These are phyloP conservation scores for Tuber magnatum DNA, from an alignment of 495 filamentous ascomycete species.

Conservation along the genomic window DNA sequence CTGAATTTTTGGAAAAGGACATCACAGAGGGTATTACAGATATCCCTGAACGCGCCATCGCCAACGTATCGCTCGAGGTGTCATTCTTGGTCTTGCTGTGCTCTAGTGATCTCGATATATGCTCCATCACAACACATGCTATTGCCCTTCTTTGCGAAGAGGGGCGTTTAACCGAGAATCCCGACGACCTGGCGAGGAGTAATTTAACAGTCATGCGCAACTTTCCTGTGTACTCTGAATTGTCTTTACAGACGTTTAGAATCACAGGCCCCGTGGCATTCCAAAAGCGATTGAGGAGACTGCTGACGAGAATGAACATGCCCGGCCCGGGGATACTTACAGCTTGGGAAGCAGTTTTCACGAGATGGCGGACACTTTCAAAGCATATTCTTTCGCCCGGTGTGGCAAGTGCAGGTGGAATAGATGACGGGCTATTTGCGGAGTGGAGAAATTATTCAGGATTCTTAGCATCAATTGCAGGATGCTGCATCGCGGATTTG, in stretches of 20 bases:
- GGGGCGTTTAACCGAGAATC: conserved; percentile 50
- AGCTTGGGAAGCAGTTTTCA: conserved; percentile 59
- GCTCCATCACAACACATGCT: conserved; percentile 55
- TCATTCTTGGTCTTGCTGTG: conserved; percentile 56
- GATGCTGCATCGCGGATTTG: conserved; percentile 56
- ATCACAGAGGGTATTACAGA: conserved; percentile 36
- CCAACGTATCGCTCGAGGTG: conserved; percentile 48
- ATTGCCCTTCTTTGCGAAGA: conserved; percentile 59
- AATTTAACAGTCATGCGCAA: conserved; percentile 53
- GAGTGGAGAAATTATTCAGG: conserved; percentile 63
- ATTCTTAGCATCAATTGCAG: conserved; percentile 60
- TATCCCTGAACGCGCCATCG: conserved; percentile 40
- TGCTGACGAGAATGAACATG: conserved; percentile 54
- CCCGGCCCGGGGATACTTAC: conserved; percentile 55
- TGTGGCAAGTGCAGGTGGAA: conserved; percentile 43
- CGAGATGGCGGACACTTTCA: conserved; percentile 53
- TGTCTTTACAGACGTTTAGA: conserved; percentile 55
- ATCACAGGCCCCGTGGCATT: conserved; percentile 61
- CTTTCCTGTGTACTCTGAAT: conserved; percentile 54
- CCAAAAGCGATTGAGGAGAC: conserved; percentile 54
- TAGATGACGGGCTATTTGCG: conserved; percentile 51
- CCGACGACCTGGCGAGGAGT: conserved; percentile 46
- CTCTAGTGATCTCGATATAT: conserved; percentile 56
- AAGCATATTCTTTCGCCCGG: conserved; percentile 51
- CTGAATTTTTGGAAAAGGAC: conserved; percentile 19